Evolutionary conservation across 129 eudicot species (phyloP), one percentile per base, ranked within the genome.

Genomic region (Calendula officinalis): DNA sequence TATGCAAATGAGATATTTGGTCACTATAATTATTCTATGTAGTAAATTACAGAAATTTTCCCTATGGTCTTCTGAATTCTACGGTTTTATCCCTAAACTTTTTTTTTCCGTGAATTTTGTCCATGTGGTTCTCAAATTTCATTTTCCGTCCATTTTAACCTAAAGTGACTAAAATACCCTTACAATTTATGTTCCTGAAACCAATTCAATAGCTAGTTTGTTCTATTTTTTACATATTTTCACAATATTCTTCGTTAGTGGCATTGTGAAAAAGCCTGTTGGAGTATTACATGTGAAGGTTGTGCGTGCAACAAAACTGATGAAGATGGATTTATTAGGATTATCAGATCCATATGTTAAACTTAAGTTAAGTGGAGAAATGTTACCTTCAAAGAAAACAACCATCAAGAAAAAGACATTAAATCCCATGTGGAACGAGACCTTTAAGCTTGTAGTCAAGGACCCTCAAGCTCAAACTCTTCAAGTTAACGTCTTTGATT

Each of bases 321-420:
- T 89, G 74, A 89, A 89, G 77, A 89, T 79, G 97, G 97, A 89
- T 66, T 60, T 85, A 7, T 63, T 89, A 54, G 94, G 97, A 48
- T 66, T 81, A 52, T 89, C 97, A 0, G 97, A 89, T 83, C 97
- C 97, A 33, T 89, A 85, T 66, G 94, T 83, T 15, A 89, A 85
- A 74, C 88, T 89, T 52, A 80, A 80, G 62, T 75, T 89, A 33
- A 78, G 77, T 58, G 97, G 90, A 60, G 97, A 89, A 7, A 73
- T 67, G 57, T 70, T 75, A 60, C 90, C 96, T 5, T 63, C 90
- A 54, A 85, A 83, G 83, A 85, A 85, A 66, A 89, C 97, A 7
- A 75, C 80, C 3, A 68, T 89, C 59, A 85, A 85, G 81, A 89
- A 85, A 62, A 85, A 74, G 78, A 89, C 86, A 0, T 69, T 89